Conservation (phyloP, 179 eudicot genomes). For the Beta lomatogona region DNA sequence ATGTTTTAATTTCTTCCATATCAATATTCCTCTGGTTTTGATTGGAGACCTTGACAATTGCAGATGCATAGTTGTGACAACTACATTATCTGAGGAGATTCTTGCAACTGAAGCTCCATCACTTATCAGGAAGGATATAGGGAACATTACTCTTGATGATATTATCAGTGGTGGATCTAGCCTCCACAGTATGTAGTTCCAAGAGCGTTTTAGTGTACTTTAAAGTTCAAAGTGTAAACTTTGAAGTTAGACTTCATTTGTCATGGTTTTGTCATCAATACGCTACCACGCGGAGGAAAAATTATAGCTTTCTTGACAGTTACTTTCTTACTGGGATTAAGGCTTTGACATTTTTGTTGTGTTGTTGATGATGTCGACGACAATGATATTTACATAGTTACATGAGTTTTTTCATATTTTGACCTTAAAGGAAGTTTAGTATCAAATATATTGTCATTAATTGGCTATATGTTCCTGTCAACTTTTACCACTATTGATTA, state of each 20-base stretch:
- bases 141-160: constrained; percentile 78
- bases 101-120: constrained; percentile 72
- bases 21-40: constrained; percentile 15
- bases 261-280: constrained; percentile 28
- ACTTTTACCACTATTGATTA: constrained; percentile 12
- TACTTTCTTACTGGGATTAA: no score
- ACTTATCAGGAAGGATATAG: constrained; percentile 78
- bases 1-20: not conserved
- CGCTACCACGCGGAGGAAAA: not conserved
- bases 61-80: constrained; percentile 97
- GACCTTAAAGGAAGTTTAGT: constrained; percentile 8
- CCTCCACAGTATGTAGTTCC: constrained; percentile 78
- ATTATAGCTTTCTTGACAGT: not conserved
- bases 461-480: constrained; percentile 2
- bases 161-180: constrained; percentile 85
- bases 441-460: constrained; percentile 11
- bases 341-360: no score
- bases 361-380: no score
- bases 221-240: constrained; percentile 30
- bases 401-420: constrained; percentile 1
- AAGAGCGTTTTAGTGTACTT: constrained; percentile 27
- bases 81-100: constrained; percentile 75
- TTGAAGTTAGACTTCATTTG: constrained; percentile 14
- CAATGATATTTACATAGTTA: not conserved
- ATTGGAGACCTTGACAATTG: constrained; percentile 31